Evolutionary conservation across 208 protist species (phyloP), one percentile per base, ranked within the genome.

Genomic region (Wallacemonas sp.): DNA sequence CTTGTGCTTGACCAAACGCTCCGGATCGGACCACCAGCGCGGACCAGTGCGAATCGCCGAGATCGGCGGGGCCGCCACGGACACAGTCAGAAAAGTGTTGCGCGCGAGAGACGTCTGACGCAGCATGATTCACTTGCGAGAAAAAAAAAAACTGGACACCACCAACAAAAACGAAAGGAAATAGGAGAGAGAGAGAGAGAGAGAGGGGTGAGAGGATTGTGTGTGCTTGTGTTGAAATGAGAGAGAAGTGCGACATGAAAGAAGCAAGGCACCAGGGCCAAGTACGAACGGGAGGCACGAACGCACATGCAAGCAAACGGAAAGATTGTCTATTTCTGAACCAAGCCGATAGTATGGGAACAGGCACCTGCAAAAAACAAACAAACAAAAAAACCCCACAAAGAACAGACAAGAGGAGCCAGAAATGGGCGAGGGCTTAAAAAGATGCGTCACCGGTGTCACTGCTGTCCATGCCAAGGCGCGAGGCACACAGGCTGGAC

Each of bases 1-100:
- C 70, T 96, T 96, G 72, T 96, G 81, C 69, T 89, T 83, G 39
- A 96, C 82, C 74, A 96, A 76, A 14, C 91, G 79, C 72, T 96
- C 87, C 38, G 91, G 91, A 36, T 96, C 87, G 36, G 91, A 80
- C 86, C 87, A 96, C 79, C 81, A 96, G 57, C 77, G 79, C 23
- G 91, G 87, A 2, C 91, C 91, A 3, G 82, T 91, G 55, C 88
- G 83, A 57, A 96, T 93, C 28, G 88, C 87, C 18, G 87, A 83
- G 52, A 93, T 91, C 29, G 91, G 91, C 44, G 89, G 67, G 23
- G 82, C 78, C 36, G 86, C 86, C 39, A 90, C 80, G 31, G 84
- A 89, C 33, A 61, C 62, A 50, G 89, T 95, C 52, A 93, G 81
- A 69, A 86, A 95, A n/a, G 86, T 95, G 72, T 95, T 93, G 48